Evolutionary conservation across 2,329 filamentous ascomycete species (phyloP), one percentile per base, ranked within the genome.

Genomic region (Monilinia polystroma): DNA sequence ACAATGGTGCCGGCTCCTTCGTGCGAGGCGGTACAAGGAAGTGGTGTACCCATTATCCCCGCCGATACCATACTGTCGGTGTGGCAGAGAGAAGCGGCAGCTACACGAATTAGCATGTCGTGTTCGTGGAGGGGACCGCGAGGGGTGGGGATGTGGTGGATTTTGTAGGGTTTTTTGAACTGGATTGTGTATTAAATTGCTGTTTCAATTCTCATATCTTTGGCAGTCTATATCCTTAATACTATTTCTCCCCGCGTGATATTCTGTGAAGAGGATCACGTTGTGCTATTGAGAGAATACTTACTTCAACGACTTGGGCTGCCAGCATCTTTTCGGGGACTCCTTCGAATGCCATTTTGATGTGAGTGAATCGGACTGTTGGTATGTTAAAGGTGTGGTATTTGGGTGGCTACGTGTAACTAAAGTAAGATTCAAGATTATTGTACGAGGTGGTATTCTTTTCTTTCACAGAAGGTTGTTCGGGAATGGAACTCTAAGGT

Each of bases 51-150:
- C 73, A 87, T 82, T 56, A 80, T 75, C 58, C 85, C 85, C 2
- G 78, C 72, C 8, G 73, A 71, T 4, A 87, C 84, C 82, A 87
- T 85, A 68, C 76, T 75, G 76, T 88, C 86, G 0, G 86, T 88
- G 77, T 89, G 86, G 77, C 86, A 88, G 72, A 87, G 81, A 1
- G 84, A 86, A 12, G 84, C 85, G 4, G 51, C 18, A 64, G 83
- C 84, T 57, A 86, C 78, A 74, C 85, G 86, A 72, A 88, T 79
- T 47, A 88, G 81, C n/a, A 89, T 77, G 69, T 88, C 85, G 70
- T 83, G 57, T 53, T 71, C 63, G 57, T 76, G 75, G 20, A 86
- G 80, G 20, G 75, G 66, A 11, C 75, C 74, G 0, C 66, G 66
- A 8, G 85, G 85, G 0, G 83, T 80, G 16, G 81, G 78, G 43